Conservation (phyloP, 2,329 filamentous ascomycete genomes). For the Acrocalymma vagum region DNA sequence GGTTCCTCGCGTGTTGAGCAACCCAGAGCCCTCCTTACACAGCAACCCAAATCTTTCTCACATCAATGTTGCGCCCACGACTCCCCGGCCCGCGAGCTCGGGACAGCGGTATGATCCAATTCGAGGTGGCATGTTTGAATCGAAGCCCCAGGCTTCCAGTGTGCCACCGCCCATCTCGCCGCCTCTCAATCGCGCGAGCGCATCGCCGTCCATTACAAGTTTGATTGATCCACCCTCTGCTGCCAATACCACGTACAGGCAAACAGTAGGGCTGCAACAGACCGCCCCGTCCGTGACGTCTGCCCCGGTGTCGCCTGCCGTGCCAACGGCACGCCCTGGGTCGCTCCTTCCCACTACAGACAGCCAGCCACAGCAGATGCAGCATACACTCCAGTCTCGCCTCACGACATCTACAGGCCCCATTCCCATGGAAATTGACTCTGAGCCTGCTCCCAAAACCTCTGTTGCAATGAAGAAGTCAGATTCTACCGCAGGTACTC, state of each 20-base stretch:
- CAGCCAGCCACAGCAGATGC: slow-evolving; percentile 21
- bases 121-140: slow-evolving; percentile 65
- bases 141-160: slow-evolving; percentile 53
- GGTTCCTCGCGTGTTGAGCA: slow-evolving; percentile 45
- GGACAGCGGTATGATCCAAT: slow-evolving; percentile 92
- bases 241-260: slow-evolving; percentile 46
- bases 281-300: slow-evolving; percentile 49
- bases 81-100: slow-evolving; percentile 67
- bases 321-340: slow-evolving; percentile 33
- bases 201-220: slow-evolving; percentile 90
- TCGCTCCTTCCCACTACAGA: slow-evolving; percentile 40
- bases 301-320: slow-evolving; percentile 49
- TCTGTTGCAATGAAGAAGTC: slow-evolving; percentile 44
- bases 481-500: slow-evolving; percentile 43
- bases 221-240: slow-evolving; percentile 76
- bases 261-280: slow-evolving; percentile 42
- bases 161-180: slow-evolving; percentile 57
- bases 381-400: slow-evolving; percentile 17
- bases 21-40: slow-evolving; percentile 47
- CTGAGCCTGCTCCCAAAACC: slow-evolving; percentile 32
- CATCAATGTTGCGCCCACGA: slow-evolving; percentile 56
- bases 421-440: slow-evolving; percentile 48
- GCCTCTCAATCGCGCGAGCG: slow-evolving; percentile 76
- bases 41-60: slow-evolving; percentile 47
- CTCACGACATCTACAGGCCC: slow-evolving; percentile 26